Conservation (phyloP, 805 yeast species). For the Lipomyces spencermartinsiae region DNA sequence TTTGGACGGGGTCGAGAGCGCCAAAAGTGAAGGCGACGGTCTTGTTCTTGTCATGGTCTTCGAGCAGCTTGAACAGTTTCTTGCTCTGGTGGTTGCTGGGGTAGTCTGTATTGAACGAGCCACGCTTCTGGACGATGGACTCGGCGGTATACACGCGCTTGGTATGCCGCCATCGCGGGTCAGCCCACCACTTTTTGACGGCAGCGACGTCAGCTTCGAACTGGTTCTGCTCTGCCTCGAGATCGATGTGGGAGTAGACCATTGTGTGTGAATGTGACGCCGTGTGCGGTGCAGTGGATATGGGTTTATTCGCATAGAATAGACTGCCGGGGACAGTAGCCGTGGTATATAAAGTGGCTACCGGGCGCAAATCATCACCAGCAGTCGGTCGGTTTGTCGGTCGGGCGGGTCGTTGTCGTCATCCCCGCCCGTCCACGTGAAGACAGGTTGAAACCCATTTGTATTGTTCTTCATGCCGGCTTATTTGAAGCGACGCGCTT, state of each 20-base stretch:
- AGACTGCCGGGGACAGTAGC: too few relatives aligned
- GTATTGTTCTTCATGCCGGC: too few relatives aligned
- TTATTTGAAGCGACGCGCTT: too few relatives aligned
- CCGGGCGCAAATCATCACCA: too few relatives aligned
- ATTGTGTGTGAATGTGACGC: slow-evolving; percentile 13
- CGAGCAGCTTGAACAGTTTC: slow-evolving; percentile 73
- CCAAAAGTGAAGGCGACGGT: slow-evolving; percentile 91
- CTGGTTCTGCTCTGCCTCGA: slow-evolving; percentile 65
- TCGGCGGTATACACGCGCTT: slow-evolving; percentile 87
- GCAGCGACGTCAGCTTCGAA: slow-evolving; percentile 74
- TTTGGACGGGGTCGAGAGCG: slow-evolving; percentile 94
- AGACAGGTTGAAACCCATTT: too few relatives aligned
- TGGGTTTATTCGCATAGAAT: too few relatives aligned
- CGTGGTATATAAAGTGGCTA: too few relatives aligned
- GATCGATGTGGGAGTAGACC: slow-evolving; percentile 64
- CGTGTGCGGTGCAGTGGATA: too few relatives aligned
- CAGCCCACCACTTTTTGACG: slow-evolving; percentile 88
- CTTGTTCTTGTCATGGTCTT: slow-evolving; percentile 71
- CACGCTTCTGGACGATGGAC: slow-evolving; percentile 89
- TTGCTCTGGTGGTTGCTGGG: slow-evolving; percentile 82
- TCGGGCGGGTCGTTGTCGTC: too few relatives aligned
- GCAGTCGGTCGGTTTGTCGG: too few relatives aligned
- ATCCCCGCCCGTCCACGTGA: too few relatives aligned
- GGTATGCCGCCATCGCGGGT: slow-evolving; percentile 89
- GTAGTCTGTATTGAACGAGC: slow-evolving; percentile 68